These are phyloP conservation scores for Naganishia onofrii DNA, from an alignment of 768 basidiomycete genomes.

Conservation along the genomic window DNA sequence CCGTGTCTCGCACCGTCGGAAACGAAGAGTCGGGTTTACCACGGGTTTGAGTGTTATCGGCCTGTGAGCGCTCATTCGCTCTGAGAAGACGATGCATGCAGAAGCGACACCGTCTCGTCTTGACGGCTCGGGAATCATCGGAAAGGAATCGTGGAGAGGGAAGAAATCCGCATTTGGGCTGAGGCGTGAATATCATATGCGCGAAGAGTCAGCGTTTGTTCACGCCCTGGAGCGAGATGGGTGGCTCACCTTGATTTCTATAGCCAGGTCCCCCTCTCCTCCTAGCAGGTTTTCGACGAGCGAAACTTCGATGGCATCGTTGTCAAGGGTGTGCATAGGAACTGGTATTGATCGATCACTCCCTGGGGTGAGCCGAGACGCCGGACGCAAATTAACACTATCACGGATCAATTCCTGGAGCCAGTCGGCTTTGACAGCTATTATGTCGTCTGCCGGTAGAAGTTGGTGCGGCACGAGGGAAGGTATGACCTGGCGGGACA, in stretches of 20 bases:
- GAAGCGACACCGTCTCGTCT: constrained; percentile 76
- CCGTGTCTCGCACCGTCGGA: too few species aligned
- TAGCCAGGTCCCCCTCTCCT: constrained; percentile 58
- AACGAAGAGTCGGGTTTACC: too few species aligned
- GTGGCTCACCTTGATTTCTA: constrained; percentile 82
- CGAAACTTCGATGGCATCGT: constrained; percentile 60
- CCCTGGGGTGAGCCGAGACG: neutral
- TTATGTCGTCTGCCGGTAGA: constrained; percentile 64
- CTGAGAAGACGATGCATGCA: constrained; percentile 70
- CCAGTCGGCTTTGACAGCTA: neutral
- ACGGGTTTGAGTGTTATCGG: too few species aligned
- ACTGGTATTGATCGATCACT: neutral
- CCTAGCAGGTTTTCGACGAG: constrained; percentile 79
- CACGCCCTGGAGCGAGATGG: neutral
- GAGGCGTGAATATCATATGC: constrained; percentile 55
- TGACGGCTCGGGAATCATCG: constrained; percentile 59
- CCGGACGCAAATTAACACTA: neutral
- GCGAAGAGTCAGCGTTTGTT: neutral
- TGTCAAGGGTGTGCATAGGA: constrained; percentile 58
- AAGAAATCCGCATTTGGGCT: constrained; percentile 93
- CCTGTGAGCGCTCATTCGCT: constrained; percentile 48
- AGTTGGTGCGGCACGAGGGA: constrained; percentile 63
- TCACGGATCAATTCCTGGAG: neutral
- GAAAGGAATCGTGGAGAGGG: constrained; percentile 67
- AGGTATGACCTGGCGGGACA: constrained; percentile 58